Evolutionary conservation across 805 yeast genomes (phyloP).

Genomic region (Candida hungchunana): DNA sequence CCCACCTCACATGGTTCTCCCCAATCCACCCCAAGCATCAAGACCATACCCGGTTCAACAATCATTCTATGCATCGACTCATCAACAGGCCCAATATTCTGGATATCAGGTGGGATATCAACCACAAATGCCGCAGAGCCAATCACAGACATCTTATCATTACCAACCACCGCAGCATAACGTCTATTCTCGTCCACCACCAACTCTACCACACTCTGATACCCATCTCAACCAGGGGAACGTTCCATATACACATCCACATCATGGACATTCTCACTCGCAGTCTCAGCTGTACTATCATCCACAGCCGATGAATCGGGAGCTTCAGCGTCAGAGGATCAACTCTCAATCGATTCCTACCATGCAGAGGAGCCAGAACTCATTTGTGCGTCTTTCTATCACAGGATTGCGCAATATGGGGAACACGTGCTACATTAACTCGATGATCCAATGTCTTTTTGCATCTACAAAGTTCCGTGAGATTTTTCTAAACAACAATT

Average conservation of each 20-base stretch:
- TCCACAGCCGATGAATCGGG: conserved; percentile 4
- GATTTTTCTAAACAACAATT: conserved; percentile 44
- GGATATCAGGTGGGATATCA: too few relatives aligned
- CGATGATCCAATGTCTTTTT: conserved; percentile 67
- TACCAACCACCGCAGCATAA: conserved; percentile 5
- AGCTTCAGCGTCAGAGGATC: conserved; percentile 13
- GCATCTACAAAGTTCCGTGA: conserved; percentile 46
- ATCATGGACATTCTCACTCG: conserved; percentile 1
- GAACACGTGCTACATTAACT: conserved; percentile 72
- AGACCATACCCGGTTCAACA: conserved; percentile 14
- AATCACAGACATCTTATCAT: too few relatives aligned
- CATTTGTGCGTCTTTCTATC: conserved; percentile 41
- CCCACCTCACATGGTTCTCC: conserved; percentile 6
- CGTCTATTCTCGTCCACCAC: conserved; percentile 4
- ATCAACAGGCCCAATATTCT: not conserved
- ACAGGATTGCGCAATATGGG: conserved; percentile 68
- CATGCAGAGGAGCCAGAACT: conserved; percentile 32
- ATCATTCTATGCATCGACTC: conserved; percentile 9
- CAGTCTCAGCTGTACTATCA: conserved; percentile 2
- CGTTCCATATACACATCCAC: not conserved
- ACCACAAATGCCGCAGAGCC: too few relatives aligned
- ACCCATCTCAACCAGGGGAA: too few relatives aligned
- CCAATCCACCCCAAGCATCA: not conserved
- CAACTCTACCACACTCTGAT: too few relatives aligned
- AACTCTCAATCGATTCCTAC: conserved; percentile 30